Conservation (phyloP, 108 stramenopile genomes). For the Cyclostephanos invisitatus region DNA sequence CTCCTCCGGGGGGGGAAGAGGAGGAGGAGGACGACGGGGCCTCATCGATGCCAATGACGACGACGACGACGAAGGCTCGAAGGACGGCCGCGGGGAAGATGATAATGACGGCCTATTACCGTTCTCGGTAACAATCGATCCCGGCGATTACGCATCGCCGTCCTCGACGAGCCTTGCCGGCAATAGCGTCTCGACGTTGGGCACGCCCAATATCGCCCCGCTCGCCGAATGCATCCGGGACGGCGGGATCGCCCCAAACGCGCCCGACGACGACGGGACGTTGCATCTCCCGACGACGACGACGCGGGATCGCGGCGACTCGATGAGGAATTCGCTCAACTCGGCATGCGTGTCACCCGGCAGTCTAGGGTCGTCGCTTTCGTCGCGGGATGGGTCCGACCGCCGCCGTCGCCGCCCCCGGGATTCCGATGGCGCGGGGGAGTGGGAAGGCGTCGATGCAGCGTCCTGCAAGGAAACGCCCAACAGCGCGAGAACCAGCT, state of each 20-base stretch:
- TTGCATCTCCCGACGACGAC: neutral
- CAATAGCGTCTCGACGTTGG: constrained; percentile 14
- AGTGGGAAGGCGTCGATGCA: neutral
- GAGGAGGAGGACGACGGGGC: constrained; percentile 21
- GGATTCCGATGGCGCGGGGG: neutral
- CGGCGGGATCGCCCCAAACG: neutral
- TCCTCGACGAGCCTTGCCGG: constrained; percentile 21
- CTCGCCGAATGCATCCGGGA: neutral
- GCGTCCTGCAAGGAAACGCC: constrained; percentile 35
- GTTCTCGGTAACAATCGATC: constrained; percentile 36
- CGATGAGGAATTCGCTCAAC: constrained; percentile 26
- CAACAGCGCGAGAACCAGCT: constrained; percentile 45
- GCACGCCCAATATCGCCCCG: neutral
- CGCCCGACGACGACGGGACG: neutral
- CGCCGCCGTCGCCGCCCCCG: neutral
- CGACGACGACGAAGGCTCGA: constrained; percentile 5
- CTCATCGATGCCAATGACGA: constrained; percentile 31
- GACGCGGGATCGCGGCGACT: neutral
- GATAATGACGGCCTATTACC: constrained; percentile 20
- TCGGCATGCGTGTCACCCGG: constrained; percentile 43
- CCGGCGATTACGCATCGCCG: constrained; percentile 41
- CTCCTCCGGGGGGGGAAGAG: constrained; percentile 4
- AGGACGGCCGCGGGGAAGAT: neutral
- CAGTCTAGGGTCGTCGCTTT: constrained; percentile 24
- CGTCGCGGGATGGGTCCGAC: neutral